phyloP scores from a whole-genome alignment of 257 asterid genomes.

The Solanum tarijense region DNA sequence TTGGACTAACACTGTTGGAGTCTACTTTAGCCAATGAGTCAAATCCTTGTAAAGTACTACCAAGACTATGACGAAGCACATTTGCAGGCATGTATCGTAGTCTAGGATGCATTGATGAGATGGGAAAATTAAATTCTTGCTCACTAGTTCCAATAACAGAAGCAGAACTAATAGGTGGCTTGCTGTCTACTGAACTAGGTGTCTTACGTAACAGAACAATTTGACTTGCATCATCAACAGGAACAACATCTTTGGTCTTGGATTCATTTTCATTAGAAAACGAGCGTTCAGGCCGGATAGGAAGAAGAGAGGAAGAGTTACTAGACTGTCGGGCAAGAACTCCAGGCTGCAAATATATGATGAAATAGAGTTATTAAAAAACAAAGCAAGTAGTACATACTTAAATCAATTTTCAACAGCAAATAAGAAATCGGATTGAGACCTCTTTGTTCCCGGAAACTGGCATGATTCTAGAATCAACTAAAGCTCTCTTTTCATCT shows the following conservation, averaged over 20 bases:
- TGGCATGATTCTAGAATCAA: not conserved
- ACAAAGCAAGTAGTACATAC: not conserved
- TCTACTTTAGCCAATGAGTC: not conserved
- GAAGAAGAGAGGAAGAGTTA: slow-evolving; percentile 30
- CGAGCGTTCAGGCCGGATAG: slow-evolving; percentile 32
- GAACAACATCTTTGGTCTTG: not conserved
- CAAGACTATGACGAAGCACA: slow-evolving; percentile 61
- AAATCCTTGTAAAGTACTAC: slow-evolving; percentile 17
- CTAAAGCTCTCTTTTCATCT: not conserved
- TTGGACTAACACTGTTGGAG: not conserved
- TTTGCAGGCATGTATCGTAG: slow-evolving; percentile 24
- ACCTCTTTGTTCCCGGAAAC: slow-evolving; percentile 1
- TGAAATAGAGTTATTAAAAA: not conserved
- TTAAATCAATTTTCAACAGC: not conserved
- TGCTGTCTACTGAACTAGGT: no score
- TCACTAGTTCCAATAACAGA: no score
- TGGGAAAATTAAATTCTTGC: slow-evolving; percentile 12
- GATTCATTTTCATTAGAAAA: slow-evolving; percentile 10
- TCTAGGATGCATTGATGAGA: slow-evolving; percentile 7
- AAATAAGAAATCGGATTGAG: not conserved
- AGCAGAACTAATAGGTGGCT: no score
- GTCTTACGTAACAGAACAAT: no score
- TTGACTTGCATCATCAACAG: no score
- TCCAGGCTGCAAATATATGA: slow-evolving; percentile 32
- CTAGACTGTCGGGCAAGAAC: slow-evolving; percentile 21